phyloP scores from a whole-genome alignment of 768 basidiomycete species.

The Neoboletus subvelutipes region DNA sequence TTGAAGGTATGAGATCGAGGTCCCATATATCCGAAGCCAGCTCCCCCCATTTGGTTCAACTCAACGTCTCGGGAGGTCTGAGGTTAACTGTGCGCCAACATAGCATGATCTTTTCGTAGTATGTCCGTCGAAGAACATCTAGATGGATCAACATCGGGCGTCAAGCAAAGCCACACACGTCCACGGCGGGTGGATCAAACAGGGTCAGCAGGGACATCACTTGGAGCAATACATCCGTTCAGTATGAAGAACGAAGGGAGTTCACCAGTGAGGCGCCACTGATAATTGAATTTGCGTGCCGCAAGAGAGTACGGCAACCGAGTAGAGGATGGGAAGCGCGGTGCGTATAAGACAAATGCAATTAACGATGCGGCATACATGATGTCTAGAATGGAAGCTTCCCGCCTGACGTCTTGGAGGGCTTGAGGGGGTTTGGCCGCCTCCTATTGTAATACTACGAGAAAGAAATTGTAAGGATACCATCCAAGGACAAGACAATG shows the following conservation, averaged over 20 bases:
- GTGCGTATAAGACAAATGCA: background rate
- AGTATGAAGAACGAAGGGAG: background rate
- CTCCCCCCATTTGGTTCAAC: background rate
- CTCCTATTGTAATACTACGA: conserved; percentile 36
- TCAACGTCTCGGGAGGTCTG: background rate
- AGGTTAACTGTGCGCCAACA: background rate
- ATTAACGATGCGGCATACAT: conserved; percentile 7
- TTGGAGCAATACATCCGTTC: background rate
- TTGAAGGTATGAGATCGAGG: no score
- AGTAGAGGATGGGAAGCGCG: background rate
- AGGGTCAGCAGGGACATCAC: background rate
- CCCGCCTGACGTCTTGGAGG: conserved; percentile 43
- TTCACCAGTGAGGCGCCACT: background rate
- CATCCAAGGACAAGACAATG: background rate
- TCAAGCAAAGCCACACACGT: background rate
- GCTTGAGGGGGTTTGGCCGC: conserved; percentile 59
- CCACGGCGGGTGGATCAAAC: background rate
- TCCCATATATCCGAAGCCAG: background rate
- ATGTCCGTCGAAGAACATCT: background rate
- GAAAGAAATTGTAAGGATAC: background rate
- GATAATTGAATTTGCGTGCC: background rate
- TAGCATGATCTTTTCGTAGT: background rate
- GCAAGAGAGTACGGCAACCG: background rate
- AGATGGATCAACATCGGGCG: background rate
- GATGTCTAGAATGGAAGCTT: conserved; percentile 60